Conservation (phyloP, 176 grass and related monocot genomes). For the Typha latifolia region DNA sequence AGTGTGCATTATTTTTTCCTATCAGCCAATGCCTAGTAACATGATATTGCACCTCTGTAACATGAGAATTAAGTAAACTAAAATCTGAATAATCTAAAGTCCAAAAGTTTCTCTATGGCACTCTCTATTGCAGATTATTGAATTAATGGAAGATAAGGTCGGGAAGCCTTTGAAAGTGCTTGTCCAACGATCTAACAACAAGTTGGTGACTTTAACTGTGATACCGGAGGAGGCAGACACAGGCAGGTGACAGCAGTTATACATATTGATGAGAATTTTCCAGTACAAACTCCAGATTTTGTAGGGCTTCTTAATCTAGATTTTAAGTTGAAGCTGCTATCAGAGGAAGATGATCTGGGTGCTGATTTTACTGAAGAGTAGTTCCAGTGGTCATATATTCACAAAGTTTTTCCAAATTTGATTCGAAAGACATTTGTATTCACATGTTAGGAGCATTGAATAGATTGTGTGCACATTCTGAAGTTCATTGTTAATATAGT, state of each 20-base stretch:
- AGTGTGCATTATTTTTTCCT: constrained; percentile 2
- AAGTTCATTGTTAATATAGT: too few species aligned
- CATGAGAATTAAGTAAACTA: not conserved
- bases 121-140: constrained; percentile 50
- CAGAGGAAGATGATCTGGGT: too few species aligned
- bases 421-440: too few species aligned
- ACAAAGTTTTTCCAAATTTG: too few species aligned
- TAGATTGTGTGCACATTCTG: too few species aligned
- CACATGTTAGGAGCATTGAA: too few species aligned
- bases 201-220: constrained; percentile 43
- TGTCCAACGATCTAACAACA: constrained; percentile 35
- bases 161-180: constrained; percentile 53
- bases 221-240: constrained; percentile 57
- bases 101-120: constrained; percentile 4
- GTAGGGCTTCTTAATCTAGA: not conserved
- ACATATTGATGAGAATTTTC: constrained; percentile 1
- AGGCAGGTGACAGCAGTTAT: constrained; percentile 21
- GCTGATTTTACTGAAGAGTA: too few species aligned
- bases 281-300: constrained; percentile 9
- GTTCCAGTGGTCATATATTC: too few species aligned
- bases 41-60: not conserved
- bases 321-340: constrained; percentile 14
- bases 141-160: constrained; percentile 60
- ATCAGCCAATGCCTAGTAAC: not conserved
- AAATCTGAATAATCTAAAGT: not conserved